phyloP scores from a whole-genome alignment of 257 asterid genomes.

The Plantago ovata region DNA sequence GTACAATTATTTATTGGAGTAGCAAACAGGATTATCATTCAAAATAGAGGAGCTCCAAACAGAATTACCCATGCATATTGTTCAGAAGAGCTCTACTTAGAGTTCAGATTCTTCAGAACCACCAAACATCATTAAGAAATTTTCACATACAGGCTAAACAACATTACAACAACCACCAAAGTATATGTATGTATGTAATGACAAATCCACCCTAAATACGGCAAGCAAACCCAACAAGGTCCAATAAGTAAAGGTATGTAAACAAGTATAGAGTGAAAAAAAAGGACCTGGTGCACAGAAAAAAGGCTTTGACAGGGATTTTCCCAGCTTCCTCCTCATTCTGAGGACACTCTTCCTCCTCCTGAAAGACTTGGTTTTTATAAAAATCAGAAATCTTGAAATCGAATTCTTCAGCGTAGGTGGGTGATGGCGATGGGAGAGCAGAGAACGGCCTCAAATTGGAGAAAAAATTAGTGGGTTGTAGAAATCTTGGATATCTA shows the following conservation, averaged over 20 bases:
- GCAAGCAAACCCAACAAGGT: too few relatives aligned
- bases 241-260: background rate
- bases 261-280: conserved; percentile 10
- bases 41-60: background rate
- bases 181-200: too few relatives aligned
- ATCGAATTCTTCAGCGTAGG: conserved; percentile 46
- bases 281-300: conserved; percentile 77
- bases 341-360: conserved; percentile 31
- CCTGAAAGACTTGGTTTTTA: conserved; percentile 24
- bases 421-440: conserved; percentile 46
- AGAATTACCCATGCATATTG: background rate
- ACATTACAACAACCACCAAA: too few relatives aligned
- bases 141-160: too few relatives aligned
- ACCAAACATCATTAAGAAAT: background rate
- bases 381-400: conserved; percentile 30
- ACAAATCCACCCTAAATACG: background rate
- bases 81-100: background rate
- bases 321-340: conserved; percentile 51
- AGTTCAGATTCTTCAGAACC: background rate
- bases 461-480: conserved; percentile 27
- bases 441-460: conserved; percentile 70
- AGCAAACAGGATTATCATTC: background rate
- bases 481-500: conserved; percentile 22
- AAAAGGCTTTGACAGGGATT: conserved; percentile 77
- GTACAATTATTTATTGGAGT: background rate